Conservation (phyloP, 495 filamentous ascomycete species). For the Annulohypoxylon bovei region DNA sequence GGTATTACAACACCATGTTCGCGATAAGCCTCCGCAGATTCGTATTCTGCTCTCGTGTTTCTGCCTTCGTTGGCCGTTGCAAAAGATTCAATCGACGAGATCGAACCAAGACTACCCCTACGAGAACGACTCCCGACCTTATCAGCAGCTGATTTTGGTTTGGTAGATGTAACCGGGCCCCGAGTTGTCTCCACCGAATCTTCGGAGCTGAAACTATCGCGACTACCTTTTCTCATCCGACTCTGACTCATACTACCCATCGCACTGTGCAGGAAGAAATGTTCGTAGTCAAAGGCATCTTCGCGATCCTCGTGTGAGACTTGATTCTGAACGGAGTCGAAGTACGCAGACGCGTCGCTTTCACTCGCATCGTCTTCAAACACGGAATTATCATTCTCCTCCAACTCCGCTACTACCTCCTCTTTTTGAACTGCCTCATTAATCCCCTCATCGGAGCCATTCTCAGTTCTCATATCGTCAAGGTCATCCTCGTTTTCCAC, state of each 20-base stretch:
- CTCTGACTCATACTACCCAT: slow-evolving; percentile 73
- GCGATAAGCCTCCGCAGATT: slow-evolving; percentile 32
- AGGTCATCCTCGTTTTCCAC: slow-evolving; percentile 48
- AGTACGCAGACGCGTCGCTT: slow-evolving; percentile 65
- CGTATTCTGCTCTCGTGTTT: slow-evolving; percentile 39
- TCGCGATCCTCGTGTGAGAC: slow-evolving; percentile 89
- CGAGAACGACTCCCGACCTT: slow-evolving; percentile 55
- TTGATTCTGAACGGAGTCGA: slow-evolving; percentile 62
- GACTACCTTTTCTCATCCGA: slow-evolving; percentile 60
- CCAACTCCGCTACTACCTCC: neutral
- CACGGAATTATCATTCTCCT: slow-evolving; percentile 42
- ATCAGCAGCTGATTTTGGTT: slow-evolving; percentile 26
- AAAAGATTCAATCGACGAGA: slow-evolving; percentile 83
- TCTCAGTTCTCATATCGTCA: slow-evolving; percentile 53
- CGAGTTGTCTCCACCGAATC: slow-evolving; percentile 81
- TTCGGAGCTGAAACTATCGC: slow-evolving; percentile 67
- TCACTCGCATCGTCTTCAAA: slow-evolving; percentile 53
- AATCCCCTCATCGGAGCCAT: slow-evolving; percentile 41
- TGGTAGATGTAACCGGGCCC: slow-evolving; percentile 52
- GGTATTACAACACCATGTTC: slow-evolving; percentile 38
- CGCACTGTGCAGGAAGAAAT: slow-evolving; percentile 91
- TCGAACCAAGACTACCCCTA: slow-evolving; percentile 71
- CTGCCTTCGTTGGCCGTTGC: slow-evolving; percentile 80
- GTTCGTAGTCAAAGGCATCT: slow-evolving; percentile 97
- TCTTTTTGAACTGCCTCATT: slow-evolving; percentile 23